These are phyloP conservation scores for Fusarium sp. DNA, from an alignment of 2,329 filamentous ascomycete genomes.

Conservation along the genomic window DNA sequence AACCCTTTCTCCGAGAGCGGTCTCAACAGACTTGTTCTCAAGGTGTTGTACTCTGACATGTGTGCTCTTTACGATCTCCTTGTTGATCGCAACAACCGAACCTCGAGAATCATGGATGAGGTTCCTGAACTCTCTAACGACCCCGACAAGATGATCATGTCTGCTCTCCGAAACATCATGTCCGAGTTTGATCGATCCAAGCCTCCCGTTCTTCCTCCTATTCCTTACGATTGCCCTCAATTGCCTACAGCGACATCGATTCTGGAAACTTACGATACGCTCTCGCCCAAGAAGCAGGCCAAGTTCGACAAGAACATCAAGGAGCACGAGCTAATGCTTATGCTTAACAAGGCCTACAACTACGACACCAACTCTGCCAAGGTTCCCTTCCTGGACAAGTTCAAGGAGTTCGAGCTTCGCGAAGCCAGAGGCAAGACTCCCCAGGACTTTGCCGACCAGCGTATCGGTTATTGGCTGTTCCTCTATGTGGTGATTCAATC, in stretches of 20 bases:
- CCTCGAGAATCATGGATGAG: slow-evolving; percentile 81
- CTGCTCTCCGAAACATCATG: slow-evolving; percentile 82
- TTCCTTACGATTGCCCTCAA: slow-evolving; percentile 89
- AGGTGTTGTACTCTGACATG: slow-evolving; percentile 86
- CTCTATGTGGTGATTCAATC: slow-evolving; percentile 82
- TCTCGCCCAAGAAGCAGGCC: slow-evolving; percentile 78
- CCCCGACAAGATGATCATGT: slow-evolving; percentile 69
- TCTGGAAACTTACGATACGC: slow-evolving; percentile 71
- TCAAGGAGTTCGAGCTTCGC: slow-evolving; percentile 77
- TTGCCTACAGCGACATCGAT: slow-evolving; percentile 77
- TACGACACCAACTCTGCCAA: slow-evolving; percentile 71
- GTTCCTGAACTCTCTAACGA: slow-evolving; percentile 66
- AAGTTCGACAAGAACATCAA: slow-evolving; percentile 80
- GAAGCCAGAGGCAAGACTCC: slow-evolving; percentile 73
- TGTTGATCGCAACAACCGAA: slow-evolving; percentile 82
- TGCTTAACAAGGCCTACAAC: slow-evolving; percentile 87
- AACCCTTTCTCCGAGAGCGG: slow-evolving; percentile 88
- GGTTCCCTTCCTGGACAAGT: slow-evolving; percentile 75
- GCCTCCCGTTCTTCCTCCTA: slow-evolving; percentile 88
- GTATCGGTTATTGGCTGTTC: slow-evolving; percentile 84
- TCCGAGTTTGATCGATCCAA: slow-evolving; percentile 90
- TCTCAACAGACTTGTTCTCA: slow-evolving; percentile 84
- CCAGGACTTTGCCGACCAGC: slow-evolving; percentile 76
- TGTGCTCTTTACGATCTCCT: slow-evolving; percentile 88
- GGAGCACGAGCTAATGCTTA: slow-evolving; percentile 79